Evolutionary conservation across 176 grass and related monocot genomes (phyloP).

Genomic region (Zoysia japonica): DNA sequence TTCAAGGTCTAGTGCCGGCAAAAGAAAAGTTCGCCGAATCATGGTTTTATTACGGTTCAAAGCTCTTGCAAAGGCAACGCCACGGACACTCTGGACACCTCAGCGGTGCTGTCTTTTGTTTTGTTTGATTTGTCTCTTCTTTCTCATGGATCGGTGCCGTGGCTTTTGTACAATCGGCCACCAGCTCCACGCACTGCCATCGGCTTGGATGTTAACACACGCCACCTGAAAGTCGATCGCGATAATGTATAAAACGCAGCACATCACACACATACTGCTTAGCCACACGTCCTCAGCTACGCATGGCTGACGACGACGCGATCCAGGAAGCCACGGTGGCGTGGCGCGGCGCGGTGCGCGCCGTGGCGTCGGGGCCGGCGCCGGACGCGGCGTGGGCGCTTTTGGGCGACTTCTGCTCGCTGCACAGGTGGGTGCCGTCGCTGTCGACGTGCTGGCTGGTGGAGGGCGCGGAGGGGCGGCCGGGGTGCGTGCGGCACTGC

Average conservation of each 20-base stretch:
- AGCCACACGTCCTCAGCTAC: neutral
- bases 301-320: conserved; percentile 16
- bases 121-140: no score
- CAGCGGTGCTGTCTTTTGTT: neutral
- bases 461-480: conserved; percentile 48
- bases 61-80: neutral
- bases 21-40: neutral
- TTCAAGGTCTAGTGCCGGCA: neutral
- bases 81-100: neutral
- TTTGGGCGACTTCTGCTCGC: conserved; percentile 63
- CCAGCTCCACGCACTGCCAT: neutral
- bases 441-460: conserved; percentile 49
- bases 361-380: conserved; percentile 44
- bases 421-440: conserved; percentile 62
- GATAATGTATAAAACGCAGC: neutral
- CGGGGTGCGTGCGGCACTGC: conserved; percentile 75
- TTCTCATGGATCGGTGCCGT: neutral
- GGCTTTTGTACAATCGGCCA: neutral
- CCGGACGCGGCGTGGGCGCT: conserved; percentile 60
- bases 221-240: neutral
- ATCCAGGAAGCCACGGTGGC: neutral
- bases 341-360: conserved; percentile 60
- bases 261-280: neutral
- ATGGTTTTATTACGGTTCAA: conserved; percentile 5
- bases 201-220: neutral